Conservation (phyloP, 83 land plant genomes). For the Diphasiastrum complanatum region DNA sequence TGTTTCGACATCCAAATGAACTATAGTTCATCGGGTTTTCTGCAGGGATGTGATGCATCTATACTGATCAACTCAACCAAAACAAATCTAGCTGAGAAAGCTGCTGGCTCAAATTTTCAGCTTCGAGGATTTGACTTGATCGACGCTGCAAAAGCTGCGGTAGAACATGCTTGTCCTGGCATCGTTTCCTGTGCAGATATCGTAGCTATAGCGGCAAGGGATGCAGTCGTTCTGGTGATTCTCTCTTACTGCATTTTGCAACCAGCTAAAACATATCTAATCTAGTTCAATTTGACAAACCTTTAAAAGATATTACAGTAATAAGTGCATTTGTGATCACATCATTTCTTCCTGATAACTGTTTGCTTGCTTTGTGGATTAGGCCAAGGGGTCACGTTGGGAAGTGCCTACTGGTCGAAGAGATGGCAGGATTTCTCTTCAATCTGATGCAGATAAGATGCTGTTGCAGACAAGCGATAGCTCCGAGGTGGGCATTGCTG, state of each 20-base stretch:
- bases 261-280: too few relatives aligned
- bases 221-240: background rate
- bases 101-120: background rate
- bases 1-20: too few relatives aligned
- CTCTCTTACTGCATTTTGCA: too few relatives aligned
- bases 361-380: background rate
- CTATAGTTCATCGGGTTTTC: too few relatives aligned
- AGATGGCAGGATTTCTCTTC: background rate
- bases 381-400: background rate
- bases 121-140: constrained; percentile 1
- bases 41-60: background rate
- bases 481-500: background rate
- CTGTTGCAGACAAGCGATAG: background rate
- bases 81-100: background rate
- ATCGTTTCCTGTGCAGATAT: constrained; percentile 1
- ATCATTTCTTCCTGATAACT: background rate
- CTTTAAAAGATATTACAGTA: background rate
- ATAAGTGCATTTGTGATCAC: background rate
- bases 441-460: background rate
- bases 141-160: background rate
- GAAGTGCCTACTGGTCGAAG: background rate
- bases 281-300: too few relatives aligned
- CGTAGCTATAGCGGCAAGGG: background rate
- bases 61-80: background rate
- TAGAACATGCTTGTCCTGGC: constrained; percentile 1